phyloP scores from a whole-genome alignment of 106 monocot species.

The Dendrobium nobile region DNA sequence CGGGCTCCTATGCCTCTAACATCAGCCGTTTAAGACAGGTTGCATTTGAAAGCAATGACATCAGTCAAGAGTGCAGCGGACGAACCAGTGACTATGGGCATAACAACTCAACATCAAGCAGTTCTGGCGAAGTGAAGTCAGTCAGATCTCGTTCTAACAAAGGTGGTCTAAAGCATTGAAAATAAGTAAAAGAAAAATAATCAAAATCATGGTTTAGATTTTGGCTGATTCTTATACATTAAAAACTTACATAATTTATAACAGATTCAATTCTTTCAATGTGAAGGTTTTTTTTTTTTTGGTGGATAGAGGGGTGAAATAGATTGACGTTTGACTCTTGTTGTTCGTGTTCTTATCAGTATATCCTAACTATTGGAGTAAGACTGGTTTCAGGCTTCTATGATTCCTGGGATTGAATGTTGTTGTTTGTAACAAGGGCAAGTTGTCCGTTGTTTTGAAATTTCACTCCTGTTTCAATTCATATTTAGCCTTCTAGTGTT shows the following conservation, averaged over 20 bases:
- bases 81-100: slow-evolving; percentile 45
- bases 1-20: slow-evolving; percentile 36
- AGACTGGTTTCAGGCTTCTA: too few relatives aligned
- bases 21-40: slow-evolving; percentile 42
- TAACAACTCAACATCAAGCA: slow-evolving; percentile 28
- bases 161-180: not conserved
- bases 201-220: not conserved
- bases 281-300: not conserved
- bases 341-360: not conserved
- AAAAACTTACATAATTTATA: not conserved
- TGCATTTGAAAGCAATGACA: slow-evolving; percentile 35
- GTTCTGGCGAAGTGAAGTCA: slow-evolving; percentile 5
- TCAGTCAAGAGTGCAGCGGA: slow-evolving; percentile 37
- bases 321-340: not conserved
- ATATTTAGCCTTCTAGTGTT: not conserved
- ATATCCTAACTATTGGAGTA: not conserved
- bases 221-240: not conserved
- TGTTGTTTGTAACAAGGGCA: not conserved
- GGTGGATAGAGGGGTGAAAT: too few relatives aligned
- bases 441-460: not conserved
- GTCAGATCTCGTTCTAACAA: not conserved
- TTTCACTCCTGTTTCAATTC: not conserved
- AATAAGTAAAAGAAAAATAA: not conserved
- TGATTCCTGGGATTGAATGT: too few relatives aligned
- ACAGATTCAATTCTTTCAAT: not conserved